phyloP scores from a whole-genome alignment of 441 rosid genomes.

The Populus hybrid region DNA sequence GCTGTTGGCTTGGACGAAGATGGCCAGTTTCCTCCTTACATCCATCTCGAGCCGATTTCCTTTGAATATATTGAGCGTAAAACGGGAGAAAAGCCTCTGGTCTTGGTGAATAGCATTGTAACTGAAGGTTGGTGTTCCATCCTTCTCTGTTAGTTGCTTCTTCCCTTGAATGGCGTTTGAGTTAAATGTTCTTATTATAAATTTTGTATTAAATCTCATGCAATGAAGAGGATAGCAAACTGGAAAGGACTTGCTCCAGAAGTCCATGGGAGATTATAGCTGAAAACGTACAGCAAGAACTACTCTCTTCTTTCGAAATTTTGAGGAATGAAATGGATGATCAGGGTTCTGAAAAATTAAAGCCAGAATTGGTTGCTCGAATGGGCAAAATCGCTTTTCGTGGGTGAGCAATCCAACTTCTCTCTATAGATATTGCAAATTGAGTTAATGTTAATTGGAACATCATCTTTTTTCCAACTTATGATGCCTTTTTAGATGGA shows the following conservation, averaged over 20 bases:
- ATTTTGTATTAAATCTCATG: background rate
- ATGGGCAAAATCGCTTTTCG: slow-evolving; percentile 45
- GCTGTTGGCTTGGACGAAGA: slow-evolving; percentile 36
- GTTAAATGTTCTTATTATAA: background rate
- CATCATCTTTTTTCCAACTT: background rate
- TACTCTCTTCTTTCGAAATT: slow-evolving; percentile 34
- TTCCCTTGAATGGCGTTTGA: slow-evolving; percentile 10
- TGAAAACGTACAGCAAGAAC: slow-evolving; percentile 39
- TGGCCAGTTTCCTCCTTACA: slow-evolving; percentile 23
- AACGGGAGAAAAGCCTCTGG: slow-evolving; percentile 1
- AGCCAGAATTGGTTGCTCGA: slow-evolving; percentile 46
- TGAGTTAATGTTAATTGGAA: background rate
- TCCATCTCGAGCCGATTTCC: slow-evolving; percentile 39
- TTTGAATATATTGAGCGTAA: slow-evolving; percentile 21
- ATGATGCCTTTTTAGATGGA: background rate
- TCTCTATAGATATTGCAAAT: background rate
- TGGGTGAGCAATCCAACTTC: slow-evolving; percentile 27
- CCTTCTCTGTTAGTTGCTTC: background rate
- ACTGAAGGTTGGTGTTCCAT: background rate
- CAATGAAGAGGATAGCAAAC: slow-evolving; percentile 21
- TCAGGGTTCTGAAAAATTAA: slow-evolving; percentile 26
- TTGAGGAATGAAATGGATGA: slow-evolving; percentile 29
- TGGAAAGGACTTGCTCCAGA: slow-evolving; percentile 4
- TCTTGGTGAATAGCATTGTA: too few relatives aligned
- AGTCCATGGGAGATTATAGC: slow-evolving; percentile 43